These are phyloP conservation scores for Sicyos baderoa DNA, from an alignment of 306 rosid species.

Conservation along the genomic window DNA sequence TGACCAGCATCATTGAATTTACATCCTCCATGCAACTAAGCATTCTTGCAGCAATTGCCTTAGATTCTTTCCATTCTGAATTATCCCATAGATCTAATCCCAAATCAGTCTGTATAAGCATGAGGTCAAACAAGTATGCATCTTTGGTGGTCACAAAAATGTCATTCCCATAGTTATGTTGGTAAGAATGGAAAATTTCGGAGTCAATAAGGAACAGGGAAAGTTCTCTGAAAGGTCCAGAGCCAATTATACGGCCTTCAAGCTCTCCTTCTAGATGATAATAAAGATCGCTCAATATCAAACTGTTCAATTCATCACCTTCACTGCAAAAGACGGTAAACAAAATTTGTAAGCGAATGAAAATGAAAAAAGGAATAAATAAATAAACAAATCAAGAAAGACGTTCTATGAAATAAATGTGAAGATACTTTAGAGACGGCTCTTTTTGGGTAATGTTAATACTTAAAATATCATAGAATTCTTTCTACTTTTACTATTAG, in stretches of 20 bases:
- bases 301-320: slow-evolving; percentile 54
- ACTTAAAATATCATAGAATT: no score
- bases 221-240: slow-evolving; percentile 80
- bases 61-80: slow-evolving; percentile 67
- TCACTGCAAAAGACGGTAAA: slow-evolving; percentile 42
- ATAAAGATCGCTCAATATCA: slow-evolving; percentile 80
- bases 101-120: slow-evolving; percentile 52
- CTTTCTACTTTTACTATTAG: no score
- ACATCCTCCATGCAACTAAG: slow-evolving; percentile 53
- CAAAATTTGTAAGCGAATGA: slow-evolving; percentile 14
- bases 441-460: background rate
- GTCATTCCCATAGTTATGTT: slow-evolving; percentile 43
- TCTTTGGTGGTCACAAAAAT: slow-evolving; percentile 37
- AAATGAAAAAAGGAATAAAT: slow-evolving; percentile 2
- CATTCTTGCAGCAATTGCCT: slow-evolving; percentile 63
- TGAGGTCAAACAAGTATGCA: slow-evolving; percentile 53
- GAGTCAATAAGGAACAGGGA: slow-evolving; percentile 52
- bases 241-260: slow-evolving; percentile 72
- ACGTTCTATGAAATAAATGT: background rate
- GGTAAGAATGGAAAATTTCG: slow-evolving; percentile 41
- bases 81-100: slow-evolving; percentile 73
- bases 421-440: background rate
- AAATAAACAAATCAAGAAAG: slow-evolving; percentile 10
- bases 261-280: slow-evolving; percentile 91
- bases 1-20: slow-evolving; percentile 51